These are phyloP conservation scores for Fraxinus quadrangulata DNA, from an alignment of 257 asterid genomes.

Conservation along the genomic window DNA sequence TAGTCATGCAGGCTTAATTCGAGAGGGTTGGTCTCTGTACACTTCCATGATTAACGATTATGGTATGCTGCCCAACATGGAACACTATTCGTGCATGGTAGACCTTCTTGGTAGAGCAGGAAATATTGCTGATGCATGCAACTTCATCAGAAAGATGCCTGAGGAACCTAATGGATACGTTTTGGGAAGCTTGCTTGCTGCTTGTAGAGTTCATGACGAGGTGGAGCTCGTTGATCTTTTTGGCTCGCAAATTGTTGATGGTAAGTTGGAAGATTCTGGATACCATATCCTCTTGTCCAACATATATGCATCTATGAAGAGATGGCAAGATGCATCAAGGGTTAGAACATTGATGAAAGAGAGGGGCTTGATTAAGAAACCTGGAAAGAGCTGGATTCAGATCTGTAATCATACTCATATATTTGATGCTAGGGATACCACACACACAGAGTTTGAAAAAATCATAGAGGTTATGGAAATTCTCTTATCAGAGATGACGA, in stretches of 20 bases:
- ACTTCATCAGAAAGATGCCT: slow-evolving; percentile 35
- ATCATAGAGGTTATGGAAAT: slow-evolving; percentile 23
- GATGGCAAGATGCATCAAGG: slow-evolving; percentile 47
- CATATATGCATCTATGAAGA: slow-evolving; percentile 42
- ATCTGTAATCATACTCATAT: slow-evolving; percentile 33
- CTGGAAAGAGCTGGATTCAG: slow-evolving; percentile 41
- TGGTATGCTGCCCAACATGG: slow-evolving; percentile 34
- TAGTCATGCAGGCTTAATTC: slow-evolving; percentile 43
- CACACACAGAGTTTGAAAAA: slow-evolving; percentile 32
- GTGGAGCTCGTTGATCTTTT: slow-evolving; percentile 25
- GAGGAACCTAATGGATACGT: slow-evolving; percentile 31
- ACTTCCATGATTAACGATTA: slow-evolving; percentile 33
- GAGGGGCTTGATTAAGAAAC: slow-evolving; percentile 38
- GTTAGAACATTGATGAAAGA: slow-evolving; percentile 35
- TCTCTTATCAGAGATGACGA: slow-evolving; percentile 31
- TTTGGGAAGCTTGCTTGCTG: slow-evolving; percentile 45
- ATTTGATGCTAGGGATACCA: slow-evolving; percentile 36
- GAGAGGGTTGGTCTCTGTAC: slow-evolving; percentile 34
- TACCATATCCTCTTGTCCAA: slow-evolving; percentile 39
- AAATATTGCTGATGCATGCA: slow-evolving; percentile 33
- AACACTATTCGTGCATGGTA: slow-evolving; percentile 49
- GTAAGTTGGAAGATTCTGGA: slow-evolving; percentile 37
- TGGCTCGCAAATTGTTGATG: slow-evolving; percentile 24
- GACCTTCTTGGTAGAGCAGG: slow-evolving; percentile 52
- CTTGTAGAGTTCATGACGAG: slow-evolving; percentile 36